Evolutionary conservation across 2,329 filamentous ascomycete species (phyloP), one percentile per base, ranked within the genome.

Genomic region (Exophiala xenobiotica): DNA sequence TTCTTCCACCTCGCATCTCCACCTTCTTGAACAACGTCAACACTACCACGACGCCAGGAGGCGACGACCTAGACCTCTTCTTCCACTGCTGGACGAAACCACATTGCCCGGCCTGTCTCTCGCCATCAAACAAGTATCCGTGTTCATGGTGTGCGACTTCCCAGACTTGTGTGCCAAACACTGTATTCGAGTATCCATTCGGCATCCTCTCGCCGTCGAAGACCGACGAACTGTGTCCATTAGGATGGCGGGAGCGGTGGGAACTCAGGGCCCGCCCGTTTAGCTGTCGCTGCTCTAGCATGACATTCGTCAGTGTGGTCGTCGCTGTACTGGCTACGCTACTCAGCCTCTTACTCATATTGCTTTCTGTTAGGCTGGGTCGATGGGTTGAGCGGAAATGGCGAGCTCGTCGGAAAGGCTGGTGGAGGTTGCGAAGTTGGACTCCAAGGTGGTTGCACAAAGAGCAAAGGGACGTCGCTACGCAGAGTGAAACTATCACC

Each of bases 281-380:
- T 18, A 69, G 70, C 18, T 74, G 71, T 45, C 61, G 66, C 33
- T 69, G 70, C 22, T 72, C 70, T 49, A 71, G 69, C 0, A 57
- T 69, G 51, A 72, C 69, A 2, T 62, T 73, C 23, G 37, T 74
- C 14, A 68, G 68, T 14, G 62, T 64, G 9, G 33, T 67, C 1
- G 62, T 65, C 11, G 59, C 68, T 9, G 61, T 72, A 14, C 6
- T 67, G 3, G 58, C 61, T 5, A 70, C 66, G 9, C 71, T 88
- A 18, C 71, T 79, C 0, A 85, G 79, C 0, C 79, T 81, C 0
- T 57, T 82, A 0, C 68, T 90, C 8, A 85, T 90, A 18, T 91
- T 85, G 72, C 86, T 90, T 69, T 88, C 88, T 65, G 78, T 90
- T 41, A 82, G 85, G 49, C 85, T 91, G 65, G 83, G 80, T 39